phyloP scores from a whole-genome alignment of 345 rosid genomes.

The Hibiscus mutabilis region DNA sequence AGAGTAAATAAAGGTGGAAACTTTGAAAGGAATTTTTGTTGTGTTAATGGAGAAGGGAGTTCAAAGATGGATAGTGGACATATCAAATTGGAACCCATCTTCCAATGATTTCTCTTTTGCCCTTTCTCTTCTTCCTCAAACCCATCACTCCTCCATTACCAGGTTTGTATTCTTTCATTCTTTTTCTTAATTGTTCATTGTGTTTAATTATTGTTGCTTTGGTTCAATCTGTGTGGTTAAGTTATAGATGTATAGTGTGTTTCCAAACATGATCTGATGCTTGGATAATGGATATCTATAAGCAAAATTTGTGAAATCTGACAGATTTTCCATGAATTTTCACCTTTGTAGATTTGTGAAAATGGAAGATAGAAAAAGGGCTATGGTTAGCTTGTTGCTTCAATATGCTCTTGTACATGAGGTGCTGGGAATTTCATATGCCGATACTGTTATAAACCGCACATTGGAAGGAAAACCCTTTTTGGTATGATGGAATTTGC shows the following conservation, averaged over 20 bases:
- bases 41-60: conserved; percentile 47
- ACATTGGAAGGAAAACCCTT: conserved; percentile 61
- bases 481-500: conserved; percentile 31
- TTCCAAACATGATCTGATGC: not conserved
- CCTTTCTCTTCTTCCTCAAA: conserved; percentile 42
- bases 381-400: conserved; percentile 54
- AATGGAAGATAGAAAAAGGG: conserved; percentile 53
- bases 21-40: not conserved
- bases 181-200: not conserved
- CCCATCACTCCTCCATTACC: conserved; percentile 39
- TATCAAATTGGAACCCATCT: conserved; percentile 54
- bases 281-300: not conserved
- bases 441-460: conserved; percentile 40
- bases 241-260: not conserved
- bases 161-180: conserved; percentile 22
- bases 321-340: not conserved
- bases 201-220: not conserved
- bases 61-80: conserved; percentile 50
- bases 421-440: conserved; percentile 36
- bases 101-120: conserved; percentile 37
- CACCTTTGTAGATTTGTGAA: conserved; percentile 36
- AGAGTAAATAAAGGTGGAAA: not conserved
- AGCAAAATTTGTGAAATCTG: not conserved
- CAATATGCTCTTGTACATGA: conserved; percentile 45
- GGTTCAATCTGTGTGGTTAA: not conserved